Conservation (phyloP, 1,139 yeast species). For the Kurtzmaniella quercitrusa region DNA sequence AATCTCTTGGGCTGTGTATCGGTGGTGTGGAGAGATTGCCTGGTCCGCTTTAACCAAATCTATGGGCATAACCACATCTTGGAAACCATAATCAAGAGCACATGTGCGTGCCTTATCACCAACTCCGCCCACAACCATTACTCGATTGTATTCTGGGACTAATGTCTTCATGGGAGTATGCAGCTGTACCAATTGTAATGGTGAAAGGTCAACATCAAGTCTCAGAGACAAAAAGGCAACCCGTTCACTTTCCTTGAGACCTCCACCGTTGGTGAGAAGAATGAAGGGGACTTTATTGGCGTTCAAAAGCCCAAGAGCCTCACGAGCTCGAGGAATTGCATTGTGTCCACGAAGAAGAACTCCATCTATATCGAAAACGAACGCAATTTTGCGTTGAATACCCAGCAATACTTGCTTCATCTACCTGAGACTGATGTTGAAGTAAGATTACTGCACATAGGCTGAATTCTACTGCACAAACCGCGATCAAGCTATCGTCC, state of each 20-base stretch:
- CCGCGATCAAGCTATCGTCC: too few relatives aligned
- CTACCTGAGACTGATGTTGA: too few relatives aligned
- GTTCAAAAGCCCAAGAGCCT: constrained; percentile 59
- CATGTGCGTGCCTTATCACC: constrained; percentile 66
- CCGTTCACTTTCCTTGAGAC: constrained; percentile 63
- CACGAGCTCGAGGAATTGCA: constrained; percentile 64
- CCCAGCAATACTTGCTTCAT: not conserved
- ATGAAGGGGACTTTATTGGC: constrained; percentile 69
- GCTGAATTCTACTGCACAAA: too few relatives aligned
- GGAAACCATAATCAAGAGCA: constrained; percentile 77
- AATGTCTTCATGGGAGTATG: constrained; percentile 85
- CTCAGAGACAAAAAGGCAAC: constrained; percentile 52
- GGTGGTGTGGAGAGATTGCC: constrained; percentile 71
- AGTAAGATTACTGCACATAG: too few relatives aligned
- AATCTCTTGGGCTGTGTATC: constrained; percentile 46
- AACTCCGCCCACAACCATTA: constrained; percentile 82
- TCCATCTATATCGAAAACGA: constrained; percentile 68
- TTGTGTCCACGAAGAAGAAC: constrained; percentile 78
- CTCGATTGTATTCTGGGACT: constrained; percentile 50
- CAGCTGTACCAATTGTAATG: constrained; percentile 75
- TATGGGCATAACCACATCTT: constrained; percentile 70
- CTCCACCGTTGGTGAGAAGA: constrained; percentile 91
- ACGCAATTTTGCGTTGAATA: constrained; percentile 15
- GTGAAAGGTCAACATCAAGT: constrained; percentile 48
- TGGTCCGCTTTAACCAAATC: constrained; percentile 62